These are phyloP conservation scores for Cryphonectria naterciae DNA, from an alignment of 2,329 filamentous ascomycete species.

Conservation along the genomic window DNA sequence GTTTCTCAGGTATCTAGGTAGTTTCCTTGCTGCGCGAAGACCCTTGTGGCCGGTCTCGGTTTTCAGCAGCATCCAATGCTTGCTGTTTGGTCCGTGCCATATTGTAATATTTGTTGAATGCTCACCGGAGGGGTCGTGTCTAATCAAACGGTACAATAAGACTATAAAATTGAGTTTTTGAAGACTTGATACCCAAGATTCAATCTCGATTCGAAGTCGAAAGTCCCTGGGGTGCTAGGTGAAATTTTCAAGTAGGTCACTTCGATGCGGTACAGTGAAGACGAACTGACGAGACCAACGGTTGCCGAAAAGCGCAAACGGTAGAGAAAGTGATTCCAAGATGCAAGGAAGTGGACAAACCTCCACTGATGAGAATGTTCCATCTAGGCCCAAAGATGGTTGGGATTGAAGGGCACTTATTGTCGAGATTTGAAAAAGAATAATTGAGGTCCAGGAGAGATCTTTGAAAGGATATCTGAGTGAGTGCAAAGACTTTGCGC, in stretches of 20 bases:
- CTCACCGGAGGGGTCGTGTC: neutral
- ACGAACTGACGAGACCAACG: neutral
- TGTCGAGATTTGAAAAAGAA: neutral
- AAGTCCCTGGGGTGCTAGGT: neutral
- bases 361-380: neutral
- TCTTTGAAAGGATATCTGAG: neutral
- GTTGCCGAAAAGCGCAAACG: neutral
- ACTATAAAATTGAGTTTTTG: neutral
- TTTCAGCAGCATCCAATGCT: neutral
- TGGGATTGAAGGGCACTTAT: neutral
- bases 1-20: neutral
- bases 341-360: neutral
- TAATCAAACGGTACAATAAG: neutral
- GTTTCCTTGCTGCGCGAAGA: neutral
- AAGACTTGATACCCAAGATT: neutral
- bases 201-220: neutral
- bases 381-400: too few relatives aligned
- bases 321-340: neutral
- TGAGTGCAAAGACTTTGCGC: neutral
- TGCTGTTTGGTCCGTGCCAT: neutral
- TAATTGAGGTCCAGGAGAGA: neutral
- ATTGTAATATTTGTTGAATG: neutral
- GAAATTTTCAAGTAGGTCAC: neutral
- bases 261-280: neutral
- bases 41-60: neutral